Evolutionary conservation across 768 basidiomycete genomes (phyloP), one percentile per base, ranked within the genome.

Genomic region (Leccinum ochraceum): DNA sequence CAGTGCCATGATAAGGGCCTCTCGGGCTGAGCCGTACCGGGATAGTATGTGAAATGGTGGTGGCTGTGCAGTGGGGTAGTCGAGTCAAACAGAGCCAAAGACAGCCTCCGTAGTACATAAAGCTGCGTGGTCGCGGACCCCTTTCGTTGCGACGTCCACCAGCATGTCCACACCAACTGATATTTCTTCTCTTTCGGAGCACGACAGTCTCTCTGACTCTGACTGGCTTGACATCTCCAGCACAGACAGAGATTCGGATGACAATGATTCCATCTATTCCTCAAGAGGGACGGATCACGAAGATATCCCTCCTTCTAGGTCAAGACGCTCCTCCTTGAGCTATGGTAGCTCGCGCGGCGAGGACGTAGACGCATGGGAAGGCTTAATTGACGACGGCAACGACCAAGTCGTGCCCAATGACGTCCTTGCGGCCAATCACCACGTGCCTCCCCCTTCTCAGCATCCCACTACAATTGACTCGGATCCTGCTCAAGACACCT

Each of bases 211-310:
- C 63, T 92, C 89, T 42, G 90, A 92, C 77, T 90, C 88, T 32
- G 90, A 92, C 74, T 92, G 90, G 90, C 86, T 90, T 68, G 90
- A 92, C 68, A 81, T 92, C 65, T 77, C 87, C 32, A 86, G 85
- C 68, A 84, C 82, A 71, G 83, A 83, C 66, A 66, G 63, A 37
- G 85, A 85, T 57, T 89, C 88, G 37, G 88, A 88, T 69, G 85
- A 87, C 75, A 85, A 84, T 72, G 87, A 88, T 69, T 89, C 88
- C 58, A 74, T 86, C 70, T 82, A 78, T 65, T 85, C 73, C 3
- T 66, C 85, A 64, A 61, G 79, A 63, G 84, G 81, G 70, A 84
- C 82, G 69, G 87, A 88, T 80, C 85, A 76, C 72, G 86, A 86
- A 68, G 82, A 82, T 61, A 71, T 63, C 17, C 71, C 81, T 48